Conservation (phyloP, 768 basidiomycete species). For the Termitomyces sp. region DNA sequence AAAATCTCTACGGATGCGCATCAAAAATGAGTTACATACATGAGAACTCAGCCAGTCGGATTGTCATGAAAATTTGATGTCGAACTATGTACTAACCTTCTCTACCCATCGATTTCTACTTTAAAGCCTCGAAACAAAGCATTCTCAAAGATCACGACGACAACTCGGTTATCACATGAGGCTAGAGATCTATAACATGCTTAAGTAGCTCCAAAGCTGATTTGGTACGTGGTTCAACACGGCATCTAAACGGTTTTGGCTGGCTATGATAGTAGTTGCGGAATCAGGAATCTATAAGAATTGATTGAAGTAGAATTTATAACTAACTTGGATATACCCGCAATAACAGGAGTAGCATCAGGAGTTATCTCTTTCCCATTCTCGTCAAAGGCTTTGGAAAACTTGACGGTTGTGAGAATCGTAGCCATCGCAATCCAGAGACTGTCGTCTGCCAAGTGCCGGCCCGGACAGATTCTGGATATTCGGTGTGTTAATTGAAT, state of each 20-base stretch:
- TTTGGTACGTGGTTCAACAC: slow-evolving; percentile 19
- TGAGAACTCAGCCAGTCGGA: too few species aligned
- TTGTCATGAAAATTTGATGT: too few species aligned
- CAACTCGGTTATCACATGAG: too few species aligned
- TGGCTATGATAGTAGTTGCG: slow-evolving; percentile 15
- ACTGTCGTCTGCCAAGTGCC: slow-evolving; percentile 36
- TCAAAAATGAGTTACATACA: too few species aligned
- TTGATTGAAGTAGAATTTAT: not conserved
- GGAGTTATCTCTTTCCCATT: slow-evolving; percentile 13
- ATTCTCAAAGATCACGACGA: too few species aligned
- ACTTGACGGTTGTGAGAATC: slow-evolving; percentile 9
- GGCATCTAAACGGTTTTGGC: slow-evolving; percentile 23
- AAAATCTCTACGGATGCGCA: too few species aligned
- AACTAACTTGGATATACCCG: not conserved
- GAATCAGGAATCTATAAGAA: not conserved
- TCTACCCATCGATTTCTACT: too few species aligned
- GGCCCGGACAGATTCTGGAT: slow-evolving; percentile 30
- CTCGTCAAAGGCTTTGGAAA: slow-evolving; percentile 8
- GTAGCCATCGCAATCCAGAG: slow-evolving; percentile 22
- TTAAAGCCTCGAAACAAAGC: too few species aligned
- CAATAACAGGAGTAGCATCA: not conserved
- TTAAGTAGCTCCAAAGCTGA: not conserved
- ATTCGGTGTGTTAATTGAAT: not conserved
- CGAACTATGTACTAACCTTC: too few species aligned
- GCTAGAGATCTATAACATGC: not conserved